Percentiles rank a stretch among this genome's conserved stretches.
Evolutionary conservation across 2,329 filamentous ascomycete genomes (phyloP).

Genomic region (Diaporthe sp.): DNA sequence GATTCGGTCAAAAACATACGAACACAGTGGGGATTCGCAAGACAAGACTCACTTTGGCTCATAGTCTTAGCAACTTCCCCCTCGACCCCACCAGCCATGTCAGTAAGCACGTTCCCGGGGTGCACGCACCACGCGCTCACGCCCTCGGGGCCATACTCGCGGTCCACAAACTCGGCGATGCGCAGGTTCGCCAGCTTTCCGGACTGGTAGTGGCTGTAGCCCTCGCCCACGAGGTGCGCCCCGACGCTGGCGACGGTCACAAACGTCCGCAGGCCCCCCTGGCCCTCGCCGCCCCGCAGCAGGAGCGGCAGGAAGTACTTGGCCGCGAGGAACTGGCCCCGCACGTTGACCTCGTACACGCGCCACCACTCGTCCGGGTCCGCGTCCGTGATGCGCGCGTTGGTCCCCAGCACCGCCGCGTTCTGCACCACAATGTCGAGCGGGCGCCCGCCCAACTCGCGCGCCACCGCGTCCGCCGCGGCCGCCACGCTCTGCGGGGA

Average conservation of each 20-base stretch:
- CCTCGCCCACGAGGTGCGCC: conserved; percentile 48
- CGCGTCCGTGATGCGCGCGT: conserved; percentile 44
- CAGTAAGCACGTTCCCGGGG: conserved; percentile 58
- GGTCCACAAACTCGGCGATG: conserved; percentile 60
- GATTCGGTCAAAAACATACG: too few species aligned
- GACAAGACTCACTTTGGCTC: conserved; percentile 9
- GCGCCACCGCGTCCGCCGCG: not conserved
- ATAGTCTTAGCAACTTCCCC: not conserved
- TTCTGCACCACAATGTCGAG: conserved; percentile 28
- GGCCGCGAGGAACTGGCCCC: conserved; percentile 60
- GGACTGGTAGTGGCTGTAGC: conserved; percentile 57
- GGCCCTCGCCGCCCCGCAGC: conserved; percentile 42
- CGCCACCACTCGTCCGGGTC: conserved; percentile 54
- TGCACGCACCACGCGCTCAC: conserved; percentile 59
- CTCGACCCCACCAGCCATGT: conserved; percentile 44
- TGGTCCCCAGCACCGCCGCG: not conserved
- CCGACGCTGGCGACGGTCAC: conserved; percentile 59
- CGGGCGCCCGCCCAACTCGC: not conserved
- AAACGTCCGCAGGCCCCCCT: conserved; percentile 52
- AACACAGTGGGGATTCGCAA: too few species aligned
- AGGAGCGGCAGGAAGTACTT: conserved; percentile 62
- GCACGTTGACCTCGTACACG: conserved; percentile 63
- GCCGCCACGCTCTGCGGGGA: not conserved
- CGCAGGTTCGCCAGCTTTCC: conserved; percentile 61
- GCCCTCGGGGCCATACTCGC: conserved; percentile 57